A percentile compares a stretch with the other conserved stretches of the same genome.
These are phyloP conservation scores for Aureobasidium lini DNA, from an alignment of 2,329 filamentous ascomycete species.

Conservation along the genomic window DNA sequence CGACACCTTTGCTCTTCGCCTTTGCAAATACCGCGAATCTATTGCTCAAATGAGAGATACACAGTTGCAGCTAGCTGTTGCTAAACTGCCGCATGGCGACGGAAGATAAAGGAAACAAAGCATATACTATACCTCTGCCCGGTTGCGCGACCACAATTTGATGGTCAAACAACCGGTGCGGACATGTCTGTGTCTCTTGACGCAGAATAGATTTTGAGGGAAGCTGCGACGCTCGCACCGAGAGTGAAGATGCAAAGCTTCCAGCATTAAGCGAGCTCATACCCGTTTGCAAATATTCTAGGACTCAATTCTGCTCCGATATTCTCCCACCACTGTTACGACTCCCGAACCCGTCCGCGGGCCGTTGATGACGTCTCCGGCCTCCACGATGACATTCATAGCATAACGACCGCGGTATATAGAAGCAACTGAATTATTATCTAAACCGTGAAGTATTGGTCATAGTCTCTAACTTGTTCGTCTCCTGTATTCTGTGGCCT, in stretches of 20 bases:
- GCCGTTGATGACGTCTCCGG: neutral
- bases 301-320: neutral
- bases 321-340: neutral
- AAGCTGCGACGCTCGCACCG: neutral
- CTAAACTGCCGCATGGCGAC: slow-evolving; percentile 10
- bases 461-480: too few relatives aligned
- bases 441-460: too few relatives aligned
- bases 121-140: neutral
- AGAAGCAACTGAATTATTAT: neutral
- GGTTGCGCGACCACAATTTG: neutral
- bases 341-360: neutral
- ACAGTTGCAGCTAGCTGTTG: slow-evolving; percentile 25
- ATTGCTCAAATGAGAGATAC: slow-evolving; percentile 10
- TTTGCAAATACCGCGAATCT: slow-evolving; percentile 24
- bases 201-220: neutral
- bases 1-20: slow-evolving; percentile 59
- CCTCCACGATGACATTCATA: neutral
- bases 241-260: neutral
- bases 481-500: neutral
- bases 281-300: neutral
- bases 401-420: neutral
- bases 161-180: neutral
- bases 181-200: neutral
- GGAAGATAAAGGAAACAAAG: neutral
- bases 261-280: neutral